phyloP scores from a whole-genome alignment of 768 basidiomycete genomes.

The Psilocybe azurescens region DNA sequence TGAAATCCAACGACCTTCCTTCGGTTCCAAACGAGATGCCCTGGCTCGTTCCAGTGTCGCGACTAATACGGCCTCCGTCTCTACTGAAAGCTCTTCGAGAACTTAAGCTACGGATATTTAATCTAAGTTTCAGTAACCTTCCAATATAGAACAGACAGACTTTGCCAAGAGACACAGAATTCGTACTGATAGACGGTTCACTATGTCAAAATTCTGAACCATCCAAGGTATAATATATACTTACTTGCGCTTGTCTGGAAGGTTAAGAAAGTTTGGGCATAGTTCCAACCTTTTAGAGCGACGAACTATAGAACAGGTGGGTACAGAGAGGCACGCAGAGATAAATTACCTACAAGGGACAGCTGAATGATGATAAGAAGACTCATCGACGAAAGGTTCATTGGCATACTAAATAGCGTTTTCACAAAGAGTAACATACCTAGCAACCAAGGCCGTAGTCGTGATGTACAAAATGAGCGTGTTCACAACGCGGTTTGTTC shows the following conservation, averaged over 20 bases:
- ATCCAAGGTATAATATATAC: not conserved
- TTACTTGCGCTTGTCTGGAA: constrained; percentile 5
- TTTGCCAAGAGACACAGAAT: not conserved
- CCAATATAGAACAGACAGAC: not conserved
- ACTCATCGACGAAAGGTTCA: not conserved
- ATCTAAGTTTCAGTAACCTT: not conserved
- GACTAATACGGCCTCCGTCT: not conserved
- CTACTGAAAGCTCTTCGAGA: not conserved
- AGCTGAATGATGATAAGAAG: not conserved
- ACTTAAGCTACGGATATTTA: not conserved
- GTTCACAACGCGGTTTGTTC: constrained; percentile 2
- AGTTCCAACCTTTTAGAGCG: not conserved
- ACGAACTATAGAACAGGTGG: not conserved
- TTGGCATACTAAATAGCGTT: not conserved
- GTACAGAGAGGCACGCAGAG: not conserved
- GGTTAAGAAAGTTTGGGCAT: not conserved
- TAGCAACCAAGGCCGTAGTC: not conserved
- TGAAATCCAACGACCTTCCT: not conserved
- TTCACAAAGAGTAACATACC: not conserved
- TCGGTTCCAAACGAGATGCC: not conserved
- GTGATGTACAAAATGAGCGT: constrained; percentile 1
- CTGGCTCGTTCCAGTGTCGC: not conserved
- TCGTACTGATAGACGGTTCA: not conserved
- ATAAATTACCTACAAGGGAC: not conserved
- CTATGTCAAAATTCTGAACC: not conserved